Percentiles rank a stretch among this genome's conserved stretches.
Conservation (phyloP, 345 rosid genomes). For the Noccaea bulbosa region DNA sequence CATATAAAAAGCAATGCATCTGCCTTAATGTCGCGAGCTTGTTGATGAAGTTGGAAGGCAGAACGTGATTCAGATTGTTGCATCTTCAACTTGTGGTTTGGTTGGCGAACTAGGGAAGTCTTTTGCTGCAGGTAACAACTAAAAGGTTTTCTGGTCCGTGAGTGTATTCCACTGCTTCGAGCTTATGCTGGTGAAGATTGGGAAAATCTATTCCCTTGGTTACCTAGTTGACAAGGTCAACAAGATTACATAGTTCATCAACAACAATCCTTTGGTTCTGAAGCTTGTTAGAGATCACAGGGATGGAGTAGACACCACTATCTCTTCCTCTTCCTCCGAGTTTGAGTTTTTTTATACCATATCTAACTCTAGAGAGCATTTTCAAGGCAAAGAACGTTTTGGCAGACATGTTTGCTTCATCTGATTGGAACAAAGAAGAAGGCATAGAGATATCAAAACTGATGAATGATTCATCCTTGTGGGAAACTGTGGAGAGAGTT, state of each 20-base stretch:
- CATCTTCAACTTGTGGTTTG: slow-evolving; percentile 57
- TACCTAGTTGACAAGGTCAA: slow-evolving; percentile 37
- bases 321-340: slow-evolving; percentile 37
- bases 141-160: slow-evolving; percentile 58
- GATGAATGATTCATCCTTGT: slow-evolving; percentile 51
- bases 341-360: slow-evolving; percentile 47
- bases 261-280: slow-evolving; percentile 39
- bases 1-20: slow-evolving; percentile 19
- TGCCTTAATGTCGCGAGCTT: slow-evolving; percentile 44
- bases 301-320: slow-evolving; percentile 39
- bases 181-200: slow-evolving; percentile 58
- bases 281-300: slow-evolving; percentile 40
- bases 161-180: slow-evolving; percentile 64
- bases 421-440: slow-evolving; percentile 47
- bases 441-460: slow-evolving; percentile 45
- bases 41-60: slow-evolving; percentile 53
- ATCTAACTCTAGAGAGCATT: slow-evolving; percentile 54
- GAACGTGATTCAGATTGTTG: slow-evolving; percentile 61
- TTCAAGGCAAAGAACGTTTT: slow-evolving; percentile 48
- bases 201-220: slow-evolving; percentile 33
- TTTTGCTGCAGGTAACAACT: slow-evolving; percentile 40
- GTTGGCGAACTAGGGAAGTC: slow-evolving; percentile 49
- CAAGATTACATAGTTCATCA: slow-evolving; percentile 34
- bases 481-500: slow-evolving; percentile 53
- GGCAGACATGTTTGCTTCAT: slow-evolving; percentile 49